Conservation (phyloP, 257 asterid species). For the Solanum acaule region DNA sequence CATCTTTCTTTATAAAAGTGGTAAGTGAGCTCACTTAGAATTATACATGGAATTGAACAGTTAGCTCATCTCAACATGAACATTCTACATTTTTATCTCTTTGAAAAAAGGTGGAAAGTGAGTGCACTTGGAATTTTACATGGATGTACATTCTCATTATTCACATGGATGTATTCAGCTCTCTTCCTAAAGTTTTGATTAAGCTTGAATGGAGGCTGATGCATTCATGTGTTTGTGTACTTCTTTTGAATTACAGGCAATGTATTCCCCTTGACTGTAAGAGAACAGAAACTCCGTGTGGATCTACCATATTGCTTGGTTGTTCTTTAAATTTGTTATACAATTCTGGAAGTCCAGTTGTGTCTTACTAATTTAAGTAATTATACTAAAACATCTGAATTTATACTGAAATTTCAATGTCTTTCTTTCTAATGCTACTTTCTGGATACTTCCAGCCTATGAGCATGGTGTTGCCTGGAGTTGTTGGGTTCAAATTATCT, state of each 20-base stretch:
- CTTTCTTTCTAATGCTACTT: not conserved
- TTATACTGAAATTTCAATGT: not conserved
- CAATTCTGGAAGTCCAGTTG: not conserved
- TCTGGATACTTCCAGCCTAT: conserved; percentile 50
- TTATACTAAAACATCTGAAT: not conserved
- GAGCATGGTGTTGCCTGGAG: conserved; percentile 97
- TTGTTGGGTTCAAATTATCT: conserved; percentile 84
- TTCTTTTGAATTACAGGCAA: not conserved
- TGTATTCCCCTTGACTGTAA: not conserved
- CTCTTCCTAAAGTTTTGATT: not conserved
- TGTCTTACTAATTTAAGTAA: not conserved
- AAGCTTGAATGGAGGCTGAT: not conserved
- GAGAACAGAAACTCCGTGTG: not conserved
- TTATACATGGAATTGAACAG: not conserved
- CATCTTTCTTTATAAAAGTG: not conserved
- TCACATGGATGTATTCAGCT: not conserved
- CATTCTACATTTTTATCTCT: not conserved
- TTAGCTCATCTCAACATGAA: not conserved
- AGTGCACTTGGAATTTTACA: not conserved
- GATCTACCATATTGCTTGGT: not conserved
- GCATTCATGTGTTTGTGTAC: not conserved
- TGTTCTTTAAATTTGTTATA: not conserved
- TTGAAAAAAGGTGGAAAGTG: not conserved
- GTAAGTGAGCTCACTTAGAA: not conserved
- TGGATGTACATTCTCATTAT: not conserved